A percentile compares a stretch with the other conserved stretches of the same genome.
Evolutionary conservation across 2,329 filamentous ascomycete genomes (phyloP).

Genomic region (Aspergillus pseudotamarii): DNA sequence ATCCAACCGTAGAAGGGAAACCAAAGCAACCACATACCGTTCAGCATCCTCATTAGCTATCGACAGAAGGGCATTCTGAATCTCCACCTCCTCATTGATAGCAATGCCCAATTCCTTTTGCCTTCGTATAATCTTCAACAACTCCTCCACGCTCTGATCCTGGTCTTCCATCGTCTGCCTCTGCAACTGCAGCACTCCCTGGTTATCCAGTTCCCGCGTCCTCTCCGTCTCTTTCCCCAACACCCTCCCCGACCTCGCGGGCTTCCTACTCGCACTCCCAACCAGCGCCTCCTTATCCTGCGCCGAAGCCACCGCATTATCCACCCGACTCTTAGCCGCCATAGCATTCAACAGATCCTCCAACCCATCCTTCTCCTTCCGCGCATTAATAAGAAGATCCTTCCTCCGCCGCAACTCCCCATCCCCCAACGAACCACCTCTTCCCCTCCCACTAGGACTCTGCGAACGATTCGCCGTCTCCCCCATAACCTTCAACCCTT

Average conservation of each 20-base stretch:
- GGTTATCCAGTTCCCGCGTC: constrained; percentile 65
- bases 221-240: constrained; percentile 61
- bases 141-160: constrained; percentile 60
- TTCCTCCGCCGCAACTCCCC: constrained; percentile 62
- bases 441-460: constrained; percentile 33
- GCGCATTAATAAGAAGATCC: constrained; percentile 59
- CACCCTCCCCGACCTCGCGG: constrained; percentile 52
- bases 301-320: constrained; percentile 50
- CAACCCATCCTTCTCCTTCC: constrained; percentile 64
- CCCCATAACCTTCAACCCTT: constrained; percentile 53
- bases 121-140: constrained; percentile 60
- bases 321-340: constrained; percentile 53
- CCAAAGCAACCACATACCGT: constrained; percentile 35
- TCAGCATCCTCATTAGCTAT: constrained; percentile 63
- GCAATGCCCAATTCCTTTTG: constrained; percentile 65
- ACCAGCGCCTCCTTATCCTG: constrained; percentile 50
- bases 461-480: constrained; percentile 26
- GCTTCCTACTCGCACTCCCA: constrained; percentile 24
- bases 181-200: constrained; percentile 66
- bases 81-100: constrained; percentile 64
- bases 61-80: constrained; percentile 63
- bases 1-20: background rate
- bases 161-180: constrained; percentile 64
- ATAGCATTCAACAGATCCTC: constrained; percentile 63
- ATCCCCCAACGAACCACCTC: constrained; percentile 53